Evolutionary conservation across 441 rosid species (phyloP), one percentile per base, ranked within the genome.

Genomic region (Erodium moschatum): DNA sequence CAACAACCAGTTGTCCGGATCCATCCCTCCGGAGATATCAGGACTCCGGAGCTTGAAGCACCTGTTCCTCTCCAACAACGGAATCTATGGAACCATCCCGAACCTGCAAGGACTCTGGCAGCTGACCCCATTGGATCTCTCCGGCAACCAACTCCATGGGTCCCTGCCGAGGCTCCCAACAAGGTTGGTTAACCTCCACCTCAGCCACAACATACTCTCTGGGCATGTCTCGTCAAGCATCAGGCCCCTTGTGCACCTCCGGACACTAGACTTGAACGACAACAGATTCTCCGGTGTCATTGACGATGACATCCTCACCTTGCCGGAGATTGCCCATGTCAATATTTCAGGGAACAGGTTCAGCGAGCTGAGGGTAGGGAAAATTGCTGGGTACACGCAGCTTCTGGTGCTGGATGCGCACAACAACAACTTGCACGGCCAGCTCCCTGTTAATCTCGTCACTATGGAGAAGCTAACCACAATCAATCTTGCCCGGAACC

Each of bases 211-310:
- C 42, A 50, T 70, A n/a, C 77, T 87, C n/a, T 73, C 83, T 10
- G 90, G 90, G 12, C 82, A 78, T 15, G 70, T 83, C 24, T 6
- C 63, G 56, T 67, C 84, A 0, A 11, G 4, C 16, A 48, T 48
- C 64, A 66, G 48, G 61, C 75, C 67, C 66, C 81, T 83, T 2
- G 50, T 72, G 21, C 74, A 75, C 8, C 84, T 83, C 48, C 69
- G 67, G 33, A 56, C 70, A 9, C n/a, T 84, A 52, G 86, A 85
- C 65, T 63, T 84, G 64, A 81, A 86, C 70, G 78, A 75, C 54
- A 86, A 86, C 82, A 84, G 83, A 74, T 70, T 87, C 70, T 69
- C 85, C n/a, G 83, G 86, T 40, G 16, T 68, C 40, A 67, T 87
- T 15, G 56, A 67, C 33, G 70, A 56, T 20, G 75, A 65, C 27